Percentiles rank a stretch among this genome's conserved stretches.
phyloP scores from a whole-genome alignment of 768 basidiomycete species.

The Serendipita sp. region DNA sequence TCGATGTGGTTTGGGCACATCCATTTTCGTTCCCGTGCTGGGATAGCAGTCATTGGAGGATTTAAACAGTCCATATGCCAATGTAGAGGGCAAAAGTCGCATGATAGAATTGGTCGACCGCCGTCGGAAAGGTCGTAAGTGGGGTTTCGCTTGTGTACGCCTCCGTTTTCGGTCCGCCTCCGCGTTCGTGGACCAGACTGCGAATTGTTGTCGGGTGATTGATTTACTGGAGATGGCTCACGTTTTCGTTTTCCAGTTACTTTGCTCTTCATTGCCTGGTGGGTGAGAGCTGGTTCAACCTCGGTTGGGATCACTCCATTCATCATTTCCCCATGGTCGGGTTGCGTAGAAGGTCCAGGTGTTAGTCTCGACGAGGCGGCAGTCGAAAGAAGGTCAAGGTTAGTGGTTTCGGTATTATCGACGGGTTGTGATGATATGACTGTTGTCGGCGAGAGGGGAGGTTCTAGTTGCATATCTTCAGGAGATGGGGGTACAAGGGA shows the following conservation, averaged over 20 bases:
- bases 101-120: conserved; percentile 54
- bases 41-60: conserved; percentile 76
- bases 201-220: not conserved
- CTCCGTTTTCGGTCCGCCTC: conserved; percentile 1
- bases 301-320: not conserved
- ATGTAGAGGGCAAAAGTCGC: conserved; percentile 85
- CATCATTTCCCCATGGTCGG: not conserved
- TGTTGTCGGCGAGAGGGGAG: not conserved
- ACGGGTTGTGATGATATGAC: not conserved
- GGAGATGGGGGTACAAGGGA: conserved; percentile 35
- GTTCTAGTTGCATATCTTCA: conserved; percentile 22
- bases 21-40: conserved; percentile 82
- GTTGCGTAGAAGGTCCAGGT: not conserved
- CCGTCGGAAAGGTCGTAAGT: conserved; percentile 7
- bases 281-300: not conserved
- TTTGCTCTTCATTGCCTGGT: not conserved
- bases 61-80: conserved; percentile 97
- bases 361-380: not conserved
- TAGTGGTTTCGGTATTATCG: not conserved
- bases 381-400: not conserved
- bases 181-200: conserved; percentile 2
- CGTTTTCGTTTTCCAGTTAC: conserved; percentile 16
- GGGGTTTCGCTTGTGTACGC: not conserved
- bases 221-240: conserved; percentile 3
- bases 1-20: conserved; percentile 99